Base-by-base conservation (phyloP, 2,329 filamentous ascomycete species). In the Cladosporium phlei region DNA sequence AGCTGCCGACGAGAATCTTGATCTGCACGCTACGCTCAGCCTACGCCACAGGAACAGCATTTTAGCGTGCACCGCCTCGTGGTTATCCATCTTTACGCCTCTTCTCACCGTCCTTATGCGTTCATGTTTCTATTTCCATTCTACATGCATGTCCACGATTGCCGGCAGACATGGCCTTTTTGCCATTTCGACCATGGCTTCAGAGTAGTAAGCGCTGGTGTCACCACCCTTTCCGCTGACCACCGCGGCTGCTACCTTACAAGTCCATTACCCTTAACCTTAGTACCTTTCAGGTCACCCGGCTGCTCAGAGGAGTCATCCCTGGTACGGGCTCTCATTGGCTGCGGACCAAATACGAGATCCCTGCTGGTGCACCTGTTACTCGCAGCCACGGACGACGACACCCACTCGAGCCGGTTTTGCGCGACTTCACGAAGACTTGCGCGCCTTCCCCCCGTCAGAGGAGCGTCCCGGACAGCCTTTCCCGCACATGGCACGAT, bases 361-460 rank as follows among this genome's bases (percentile, higher is more conserved):
- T 45, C 40, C 40, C 40, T 45, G 40, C 16, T 48, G 32, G 37
- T 35, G 35, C 44, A 39, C 29, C 33, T 39, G 38, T 40, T 27
- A n/a, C 22, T 43, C 46, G 28, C 17, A 32, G 46, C 46, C 46
- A 37, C 46, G 38, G 44, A 16, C 27, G 14, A 28, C 37, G 37
- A 48, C 47, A 42, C 38, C 47, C 52, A 52, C 30, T 54, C 50
- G 25, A 46, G 37, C 20, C 34, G 32, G 11, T 47, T 34, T 38
- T 19, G 27, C 45, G 27, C 37, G 22, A 38, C 40, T 38, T 38
- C 47, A 47, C 47, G 38, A 47, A 25, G 11, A 7, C 40, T 20
- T 16, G n/a, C 33, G 33, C 19, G 48, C 40, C 44, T 17, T 51
- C 47, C 44, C 50, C 50, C 49, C 49, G 38, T 49, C 52, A n/a